Base-by-base conservation (phyloP, 352 stramenopile genomes). In the Phytopythium mirpurense region DNA sequence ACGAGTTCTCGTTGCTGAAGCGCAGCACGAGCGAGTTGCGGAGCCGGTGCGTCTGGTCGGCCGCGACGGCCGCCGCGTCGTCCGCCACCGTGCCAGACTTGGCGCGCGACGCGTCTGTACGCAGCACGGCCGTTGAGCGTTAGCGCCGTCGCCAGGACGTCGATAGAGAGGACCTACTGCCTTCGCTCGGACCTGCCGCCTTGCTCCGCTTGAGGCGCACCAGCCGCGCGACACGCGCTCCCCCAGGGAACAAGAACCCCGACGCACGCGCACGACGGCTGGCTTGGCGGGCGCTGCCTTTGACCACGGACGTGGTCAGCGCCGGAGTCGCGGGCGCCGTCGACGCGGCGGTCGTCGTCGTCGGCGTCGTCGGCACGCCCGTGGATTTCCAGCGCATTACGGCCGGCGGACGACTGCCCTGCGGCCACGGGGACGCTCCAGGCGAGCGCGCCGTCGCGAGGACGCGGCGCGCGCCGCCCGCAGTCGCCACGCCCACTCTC, bases 1-100 rank as follows among this genome's bases (percentile, higher is more conserved):
- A 94, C 65, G 83, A 94, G 61, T 89, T 90, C 54, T 94, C 83
- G 46, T 94, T 94, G 59, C 77, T 89, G 59, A 94, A 94, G 57
- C 83, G 81, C 31, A 94, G 68, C 21, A 75, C 67, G 60, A 76
- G 42, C 34, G 67, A 67, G 49, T 68, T 76, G 16, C 67, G 60
- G 14, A 76, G 48, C 26, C 57, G 57, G 29, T 56, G 58, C 26
- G 60, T 74, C 32, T 59, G 61, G 11, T 77, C 65, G 5, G 62
- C 61, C 19, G 64, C 35, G 52, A 41, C 32, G 16, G 65, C 62
- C 11, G 62, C 49, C 19, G 38, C 50, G 3, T 51, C 51, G 24
- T 74, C 62, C 47, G 66, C 68, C 1, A 50, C 62, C 36, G 67
- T 62, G 8, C 59, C 68, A n/a, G 56, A 47, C 47, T 69, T 72